phyloP scores from a whole-genome alignment of 306 rosid species.

The Mimosa bimucronata region DNA sequence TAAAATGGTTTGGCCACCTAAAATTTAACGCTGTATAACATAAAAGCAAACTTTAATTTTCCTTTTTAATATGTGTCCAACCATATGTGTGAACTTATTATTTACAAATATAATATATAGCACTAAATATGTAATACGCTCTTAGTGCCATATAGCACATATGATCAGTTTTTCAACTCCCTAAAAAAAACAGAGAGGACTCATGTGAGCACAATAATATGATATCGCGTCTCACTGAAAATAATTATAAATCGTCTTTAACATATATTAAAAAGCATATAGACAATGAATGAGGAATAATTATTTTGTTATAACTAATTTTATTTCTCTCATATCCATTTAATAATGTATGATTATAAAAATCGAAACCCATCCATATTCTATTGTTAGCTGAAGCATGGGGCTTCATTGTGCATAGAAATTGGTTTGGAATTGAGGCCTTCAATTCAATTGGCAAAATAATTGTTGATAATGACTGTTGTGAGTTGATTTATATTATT shows the following conservation, averaged over 20 bases:
- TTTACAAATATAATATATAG: too few relatives aligned
- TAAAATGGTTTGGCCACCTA: too few relatives aligned
- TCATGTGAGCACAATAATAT: conserved; percentile 28
- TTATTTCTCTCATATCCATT: not conserved
- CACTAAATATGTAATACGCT: not conserved
- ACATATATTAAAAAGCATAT: not conserved
- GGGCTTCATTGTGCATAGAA: too few relatives aligned
- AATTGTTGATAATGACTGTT: too few relatives aligned
- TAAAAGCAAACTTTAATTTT: too few relatives aligned
- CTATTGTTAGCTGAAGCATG: too few relatives aligned
- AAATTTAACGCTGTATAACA: too few relatives aligned
- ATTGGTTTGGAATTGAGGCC: too few relatives aligned
- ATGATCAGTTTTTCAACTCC: conserved; percentile 8
- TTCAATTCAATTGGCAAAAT: too few relatives aligned
- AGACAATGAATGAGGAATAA: not conserved
- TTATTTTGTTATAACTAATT: not conserved
- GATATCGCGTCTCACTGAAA: not conserved
- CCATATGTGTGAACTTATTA: too few relatives aligned
- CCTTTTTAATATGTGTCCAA: too few relatives aligned
- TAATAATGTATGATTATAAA: not conserved
- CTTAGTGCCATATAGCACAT: not conserved
- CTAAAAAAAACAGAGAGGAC: not conserved
- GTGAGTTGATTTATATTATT: too few relatives aligned
- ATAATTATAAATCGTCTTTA: not conserved
- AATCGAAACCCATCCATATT: not conserved